These are phyloP conservation scores for Sporisorium iseilematis-ciliati DNA, from an alignment of 1,284 basidiomycete species.

Conservation along the genomic window DNA sequence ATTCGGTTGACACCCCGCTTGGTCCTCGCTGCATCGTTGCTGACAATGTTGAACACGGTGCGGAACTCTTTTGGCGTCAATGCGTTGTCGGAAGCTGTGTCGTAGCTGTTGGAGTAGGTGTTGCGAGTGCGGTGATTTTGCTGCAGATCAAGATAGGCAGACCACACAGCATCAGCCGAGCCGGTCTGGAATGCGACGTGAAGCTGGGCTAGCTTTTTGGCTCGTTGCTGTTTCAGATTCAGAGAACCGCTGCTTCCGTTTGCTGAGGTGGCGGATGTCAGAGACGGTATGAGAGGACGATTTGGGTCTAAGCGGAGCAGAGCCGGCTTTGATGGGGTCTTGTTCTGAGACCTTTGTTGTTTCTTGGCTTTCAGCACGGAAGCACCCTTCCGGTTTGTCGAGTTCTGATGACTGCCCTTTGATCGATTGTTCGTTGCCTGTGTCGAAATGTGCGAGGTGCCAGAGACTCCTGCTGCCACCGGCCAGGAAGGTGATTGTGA, in stretches of 20 bases:
- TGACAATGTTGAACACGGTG: conserved; percentile 11
- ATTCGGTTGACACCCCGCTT: conserved; percentile 27
- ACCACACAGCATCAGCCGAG: conserved; percentile 32
- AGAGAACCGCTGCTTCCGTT: not conserved
- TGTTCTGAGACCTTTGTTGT: not conserved
- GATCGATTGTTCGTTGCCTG: not conserved
- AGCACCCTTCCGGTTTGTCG: not conserved
- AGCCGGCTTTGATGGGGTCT: not conserved
- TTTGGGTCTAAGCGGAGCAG: conserved; percentile 27
- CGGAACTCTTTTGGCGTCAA: conserved; percentile 20
- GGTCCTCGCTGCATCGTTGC: conserved; percentile 21
- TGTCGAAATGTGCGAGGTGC: too few relatives aligned
- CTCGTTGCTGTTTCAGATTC: conserved; percentile 5
- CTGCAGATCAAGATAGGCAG: conserved; percentile 19
- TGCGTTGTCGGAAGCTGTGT: not conserved
- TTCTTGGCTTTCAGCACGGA: not conserved
- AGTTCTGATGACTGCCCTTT: not conserved
- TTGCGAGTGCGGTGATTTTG: not conserved
- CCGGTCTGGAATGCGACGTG: conserved; percentile 27
- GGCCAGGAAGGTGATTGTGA: not conserved
- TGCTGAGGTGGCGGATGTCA: not conserved
- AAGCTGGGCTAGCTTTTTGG: conserved; percentile 22
- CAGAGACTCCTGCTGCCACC: not conserved
- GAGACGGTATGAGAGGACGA: conserved; percentile 16
- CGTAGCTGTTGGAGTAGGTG: not conserved